Base-by-base conservation (phyloP, 192 early-diverging fungal genomes). In the Phycomyces blakesleeanus region DNA sequence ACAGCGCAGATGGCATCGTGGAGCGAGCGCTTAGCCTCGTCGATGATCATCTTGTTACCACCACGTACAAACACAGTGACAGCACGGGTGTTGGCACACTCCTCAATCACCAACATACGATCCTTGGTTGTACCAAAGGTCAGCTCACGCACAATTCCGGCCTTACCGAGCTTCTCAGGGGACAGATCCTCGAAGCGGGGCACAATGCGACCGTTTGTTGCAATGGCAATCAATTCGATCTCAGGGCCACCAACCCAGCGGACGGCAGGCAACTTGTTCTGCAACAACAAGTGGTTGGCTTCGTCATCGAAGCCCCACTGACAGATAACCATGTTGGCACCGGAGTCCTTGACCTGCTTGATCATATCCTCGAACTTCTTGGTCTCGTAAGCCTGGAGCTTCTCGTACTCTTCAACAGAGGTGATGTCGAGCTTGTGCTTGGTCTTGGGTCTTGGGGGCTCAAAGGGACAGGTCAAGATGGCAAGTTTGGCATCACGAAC, bases 261-360 rank as follows among this genome's bases (percentile, higher is more conserved):
- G 55, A 98, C 94, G 61, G 94, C 94, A 34, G 98, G 98, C 52
- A 99, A 83, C 73, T 97, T 64, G 80, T 97, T 94, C 78, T 99
- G 97, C 81, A 98, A 81, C 58, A 99, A 81, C 78, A 99, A 82
- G 72, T 98, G 96, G 82, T 99, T 99, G 52, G 97, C 97, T 76
- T 99, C 97, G 68, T 99, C 97, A 79, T 99, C 97, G 69, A 99
- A 99, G 57, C 97, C 97, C 97, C 97, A 99, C 76, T 99, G 97
- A 82, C 97, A 99, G 51, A 96, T 93, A 51, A 98, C 97, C 53
- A 98, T 71, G 80, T 97, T 99, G 55, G 97, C 96, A 26, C 97
- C 97, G 63, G 91, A 87, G 59, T 96, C 91, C 86, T 99, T 99
- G 69, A 98, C 94, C 72, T 90, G 89, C 62, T 88, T 85, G 57